Percentiles rank a stretch among this genome's conserved stretches.
These are phyloP conservation scores for Amaranthus tricolor DNA, from an alignment of 179 eudicot species.

Conservation along the genomic window DNA sequence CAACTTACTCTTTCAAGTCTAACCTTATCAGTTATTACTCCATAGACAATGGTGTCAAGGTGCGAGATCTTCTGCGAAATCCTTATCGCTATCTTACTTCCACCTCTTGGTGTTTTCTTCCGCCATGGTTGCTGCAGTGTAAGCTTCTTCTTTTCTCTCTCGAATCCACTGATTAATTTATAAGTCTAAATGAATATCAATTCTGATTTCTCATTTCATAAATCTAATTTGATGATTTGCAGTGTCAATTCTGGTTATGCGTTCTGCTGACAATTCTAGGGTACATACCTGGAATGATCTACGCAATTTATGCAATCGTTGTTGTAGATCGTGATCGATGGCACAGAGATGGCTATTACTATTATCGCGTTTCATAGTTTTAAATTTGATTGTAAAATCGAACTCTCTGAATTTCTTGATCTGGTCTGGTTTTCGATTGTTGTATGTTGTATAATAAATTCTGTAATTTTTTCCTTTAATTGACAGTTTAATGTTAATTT, in stretches of 20 bases:
- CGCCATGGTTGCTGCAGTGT: neutral
- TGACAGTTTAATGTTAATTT: no score
- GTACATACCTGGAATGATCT: constrained; percentile 31
- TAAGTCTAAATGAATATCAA: neutral
- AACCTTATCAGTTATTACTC: neutral
- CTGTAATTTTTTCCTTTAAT: no score
- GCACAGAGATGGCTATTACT: constrained; percentile 32
- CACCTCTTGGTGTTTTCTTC: neutral
- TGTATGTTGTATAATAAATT: no score
- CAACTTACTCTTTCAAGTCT: neutral
- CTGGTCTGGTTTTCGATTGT: no score
- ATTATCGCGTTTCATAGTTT: constrained; percentile 36
- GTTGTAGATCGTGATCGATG: constrained; percentile 37
- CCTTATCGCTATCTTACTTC: neutral
- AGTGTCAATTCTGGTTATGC: neutral
- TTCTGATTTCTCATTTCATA: neutral
- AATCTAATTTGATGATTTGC: neutral
- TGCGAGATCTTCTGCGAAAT: neutral
- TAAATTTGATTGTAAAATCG: no score
- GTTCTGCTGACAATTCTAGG: neutral
- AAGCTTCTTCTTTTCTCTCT: neutral
- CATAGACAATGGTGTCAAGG: neutral
- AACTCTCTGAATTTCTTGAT: no score
- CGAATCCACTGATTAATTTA: neutral
- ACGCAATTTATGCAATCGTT: constrained; percentile 70